Conservation (phyloP, 2,329 filamentous ascomycete genomes). For the Nectriaceae sp. region DNA sequence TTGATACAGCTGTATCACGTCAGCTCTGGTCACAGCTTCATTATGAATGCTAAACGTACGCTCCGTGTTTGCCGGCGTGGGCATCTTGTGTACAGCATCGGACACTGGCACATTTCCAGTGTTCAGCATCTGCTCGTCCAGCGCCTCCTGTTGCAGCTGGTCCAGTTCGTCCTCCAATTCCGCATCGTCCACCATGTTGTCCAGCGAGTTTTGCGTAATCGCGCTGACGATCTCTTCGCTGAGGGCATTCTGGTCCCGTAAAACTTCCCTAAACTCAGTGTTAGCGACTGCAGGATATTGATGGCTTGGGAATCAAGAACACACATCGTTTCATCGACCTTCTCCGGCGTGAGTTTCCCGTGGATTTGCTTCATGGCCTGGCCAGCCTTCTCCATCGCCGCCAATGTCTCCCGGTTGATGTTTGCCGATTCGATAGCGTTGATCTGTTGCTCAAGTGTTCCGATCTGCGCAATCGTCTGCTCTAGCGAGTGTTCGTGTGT, state of each 20-base stretch:
- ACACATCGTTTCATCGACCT: slow-evolving; percentile 94
- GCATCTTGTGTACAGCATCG: slow-evolving; percentile 76
- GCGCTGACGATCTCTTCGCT: slow-evolving; percentile 90
- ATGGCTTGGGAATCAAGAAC: slow-evolving; percentile 35
- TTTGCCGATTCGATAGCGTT: slow-evolving; percentile 97
- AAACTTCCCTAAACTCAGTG: slow-evolving; percentile 68
- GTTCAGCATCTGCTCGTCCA: slow-evolving; percentile 92
- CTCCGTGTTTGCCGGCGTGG: slow-evolving; percentile 72
- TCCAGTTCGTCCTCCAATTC: slow-evolving; percentile 87
- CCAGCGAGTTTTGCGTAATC: slow-evolving; percentile 71
- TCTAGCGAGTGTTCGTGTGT: slow-evolving; percentile 87
- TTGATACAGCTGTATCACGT: slow-evolving; percentile 32
- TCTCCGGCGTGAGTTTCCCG: slow-evolving; percentile 85
- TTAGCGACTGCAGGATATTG: slow-evolving; percentile 29
- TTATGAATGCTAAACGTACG: slow-evolving; percentile 55
- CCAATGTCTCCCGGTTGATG: slow-evolving; percentile 95
- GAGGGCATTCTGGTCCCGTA: slow-evolving; percentile 89
- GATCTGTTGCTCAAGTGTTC: slow-evolving; percentile 91
- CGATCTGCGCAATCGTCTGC: slow-evolving; percentile 86
- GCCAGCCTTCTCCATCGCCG: slow-evolving; percentile 90
- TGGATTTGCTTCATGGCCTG: slow-evolving; percentile 93
- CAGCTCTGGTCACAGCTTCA: slow-evolving; percentile 7
- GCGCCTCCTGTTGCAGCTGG: slow-evolving; percentile 82
- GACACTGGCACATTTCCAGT: slow-evolving; percentile 82
- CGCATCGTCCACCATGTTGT: slow-evolving; percentile 79